Percentiles rank a stretch among this genome's conserved stretches.
Conservation (phyloP, 352 stramenopile genomes). For the Pythium dissotocum region DNA sequence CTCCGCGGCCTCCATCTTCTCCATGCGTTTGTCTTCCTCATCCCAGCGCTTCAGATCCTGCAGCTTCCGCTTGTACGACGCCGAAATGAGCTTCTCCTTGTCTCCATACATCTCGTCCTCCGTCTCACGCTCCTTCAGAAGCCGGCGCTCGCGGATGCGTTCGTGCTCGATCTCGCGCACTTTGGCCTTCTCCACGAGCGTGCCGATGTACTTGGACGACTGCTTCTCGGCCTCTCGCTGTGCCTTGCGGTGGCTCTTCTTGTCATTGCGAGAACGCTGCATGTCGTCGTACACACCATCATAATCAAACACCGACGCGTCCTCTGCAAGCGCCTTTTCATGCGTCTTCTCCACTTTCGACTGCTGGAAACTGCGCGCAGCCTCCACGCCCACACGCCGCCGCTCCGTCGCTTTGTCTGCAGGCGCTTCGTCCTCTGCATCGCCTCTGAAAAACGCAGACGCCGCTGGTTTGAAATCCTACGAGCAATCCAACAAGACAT, state of each 20-base stretch:
- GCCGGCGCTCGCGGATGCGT: constrained; percentile 80
- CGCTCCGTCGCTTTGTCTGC: constrained; percentile 18
- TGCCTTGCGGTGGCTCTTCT: constrained; percentile 43
- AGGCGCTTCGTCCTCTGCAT: not conserved
- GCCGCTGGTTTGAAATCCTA: constrained; percentile 27
- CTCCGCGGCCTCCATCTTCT: constrained; percentile 62
- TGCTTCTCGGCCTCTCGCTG: constrained; percentile 65
- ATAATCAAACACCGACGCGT: constrained; percentile 90
- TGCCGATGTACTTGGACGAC: constrained; percentile 88
- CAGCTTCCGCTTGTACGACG: constrained; percentile 92
- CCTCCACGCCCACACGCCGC: constrained; percentile 46
- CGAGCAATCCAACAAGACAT: constrained; percentile 19
- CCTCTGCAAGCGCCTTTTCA: constrained; percentile 62
- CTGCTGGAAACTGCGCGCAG: constrained; percentile 52
- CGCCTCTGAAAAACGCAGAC: constrained; percentile 10
- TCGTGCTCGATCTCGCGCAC: constrained; percentile 90
- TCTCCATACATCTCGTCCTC: constrained; percentile 84
- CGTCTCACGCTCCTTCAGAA: constrained; percentile 83
- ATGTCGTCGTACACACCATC: constrained; percentile 90
- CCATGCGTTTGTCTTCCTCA: constrained; percentile 66
- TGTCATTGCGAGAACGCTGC: constrained; percentile 41
- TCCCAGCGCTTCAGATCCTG: constrained; percentile 90
- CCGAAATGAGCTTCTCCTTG: constrained; percentile 91
- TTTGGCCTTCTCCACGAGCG: constrained; percentile 88
- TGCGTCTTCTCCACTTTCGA: constrained; percentile 50